Conservation (phyloP, 768 basidiomycete species). For the Suillus weaverae region DNA sequence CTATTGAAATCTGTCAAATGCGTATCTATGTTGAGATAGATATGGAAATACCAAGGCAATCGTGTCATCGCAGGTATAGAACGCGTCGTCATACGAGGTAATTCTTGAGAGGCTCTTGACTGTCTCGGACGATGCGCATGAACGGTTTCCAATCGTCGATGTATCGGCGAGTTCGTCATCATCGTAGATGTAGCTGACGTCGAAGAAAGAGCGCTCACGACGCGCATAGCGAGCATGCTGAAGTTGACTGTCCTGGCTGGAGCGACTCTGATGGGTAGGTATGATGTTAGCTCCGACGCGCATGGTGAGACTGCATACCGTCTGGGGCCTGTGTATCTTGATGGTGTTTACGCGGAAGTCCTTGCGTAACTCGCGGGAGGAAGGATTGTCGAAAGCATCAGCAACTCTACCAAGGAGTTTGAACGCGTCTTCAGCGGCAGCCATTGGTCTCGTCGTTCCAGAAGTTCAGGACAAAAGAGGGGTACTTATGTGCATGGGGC, state of each 20-base stretch:
- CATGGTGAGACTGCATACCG: conserved; percentile 17
- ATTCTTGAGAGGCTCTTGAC: not conserved
- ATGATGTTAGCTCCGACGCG: not conserved
- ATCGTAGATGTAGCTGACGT: conserved; percentile 17
- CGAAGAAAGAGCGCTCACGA: conserved; percentile 13
- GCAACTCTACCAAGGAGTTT: conserved; percentile 28
- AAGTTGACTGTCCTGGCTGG: conserved; percentile 18
- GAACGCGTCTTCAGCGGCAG: conserved; percentile 17
- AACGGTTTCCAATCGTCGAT: not conserved
- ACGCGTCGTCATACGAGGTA: conserved; percentile 3
- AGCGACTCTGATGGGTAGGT: conserved; percentile 11
- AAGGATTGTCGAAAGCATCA: conserved; percentile 30
- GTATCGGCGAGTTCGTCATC: conserved; percentile 18
- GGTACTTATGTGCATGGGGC: not conserved
- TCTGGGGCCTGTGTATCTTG: conserved; percentile 20
- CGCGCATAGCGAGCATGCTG: conserved; percentile 7
- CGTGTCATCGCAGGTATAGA: conserved; percentile 5
- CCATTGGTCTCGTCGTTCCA: not conserved
- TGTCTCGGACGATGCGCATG: conserved; percentile 18
- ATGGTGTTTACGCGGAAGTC: conserved; percentile 22
- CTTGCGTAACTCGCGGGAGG: conserved; percentile 20
- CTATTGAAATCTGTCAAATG: conserved; percentile 13
- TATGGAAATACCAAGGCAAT: conserved; percentile 17
- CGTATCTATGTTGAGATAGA: conserved; percentile 5
- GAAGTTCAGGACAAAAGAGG: not conserved